Conservation (phyloP, 495 filamentous ascomycete species). For the Hypoxylon fuscum region DNA sequence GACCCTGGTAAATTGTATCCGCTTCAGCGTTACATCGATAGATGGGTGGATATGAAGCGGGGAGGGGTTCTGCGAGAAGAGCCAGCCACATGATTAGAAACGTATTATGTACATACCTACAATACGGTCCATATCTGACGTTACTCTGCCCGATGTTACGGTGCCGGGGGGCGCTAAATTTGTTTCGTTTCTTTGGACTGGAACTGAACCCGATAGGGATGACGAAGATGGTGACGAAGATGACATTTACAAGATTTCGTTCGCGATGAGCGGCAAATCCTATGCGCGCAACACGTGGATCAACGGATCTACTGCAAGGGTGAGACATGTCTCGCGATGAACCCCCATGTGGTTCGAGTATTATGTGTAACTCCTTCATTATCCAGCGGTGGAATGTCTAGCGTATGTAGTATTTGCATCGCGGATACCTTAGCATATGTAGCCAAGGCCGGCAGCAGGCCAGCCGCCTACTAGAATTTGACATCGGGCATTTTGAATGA, state of each 20-base stretch:
- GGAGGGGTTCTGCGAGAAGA: conserved; percentile 6
- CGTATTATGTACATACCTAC: background rate
- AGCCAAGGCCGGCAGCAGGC: background rate
- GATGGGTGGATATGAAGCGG: conserved; percentile 24
- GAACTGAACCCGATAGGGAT: conserved; percentile 20
- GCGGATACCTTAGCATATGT: background rate
- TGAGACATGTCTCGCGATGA: conserved; percentile 5
- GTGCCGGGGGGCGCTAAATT: conserved; percentile 10
- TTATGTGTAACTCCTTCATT: conserved; percentile 12
- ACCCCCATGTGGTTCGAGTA: background rate
- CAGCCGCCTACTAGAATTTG: conserved; percentile 1
- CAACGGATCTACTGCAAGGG: conserved; percentile 33
- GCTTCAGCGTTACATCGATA: conserved; percentile 34
- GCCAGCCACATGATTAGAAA: conserved; percentile 25
- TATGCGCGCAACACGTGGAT: conserved; percentile 31
- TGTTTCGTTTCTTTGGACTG: conserved; percentile 21
- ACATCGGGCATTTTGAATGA: conserved; percentile 23
- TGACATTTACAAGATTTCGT: conserved; percentile 20
- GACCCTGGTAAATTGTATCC: conserved; percentile 30
- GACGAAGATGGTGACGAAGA: conserved; percentile 22
- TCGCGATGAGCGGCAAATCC: conserved; percentile 4
- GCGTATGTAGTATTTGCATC: background rate
- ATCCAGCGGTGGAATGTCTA: conserved; percentile 6
- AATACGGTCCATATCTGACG: conserved; percentile 25
- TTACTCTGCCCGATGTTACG: conserved; percentile 30